Conservation (phyloP, 2,329 filamentous ascomycete genomes). For the Colletotrichum sp. region DNA sequence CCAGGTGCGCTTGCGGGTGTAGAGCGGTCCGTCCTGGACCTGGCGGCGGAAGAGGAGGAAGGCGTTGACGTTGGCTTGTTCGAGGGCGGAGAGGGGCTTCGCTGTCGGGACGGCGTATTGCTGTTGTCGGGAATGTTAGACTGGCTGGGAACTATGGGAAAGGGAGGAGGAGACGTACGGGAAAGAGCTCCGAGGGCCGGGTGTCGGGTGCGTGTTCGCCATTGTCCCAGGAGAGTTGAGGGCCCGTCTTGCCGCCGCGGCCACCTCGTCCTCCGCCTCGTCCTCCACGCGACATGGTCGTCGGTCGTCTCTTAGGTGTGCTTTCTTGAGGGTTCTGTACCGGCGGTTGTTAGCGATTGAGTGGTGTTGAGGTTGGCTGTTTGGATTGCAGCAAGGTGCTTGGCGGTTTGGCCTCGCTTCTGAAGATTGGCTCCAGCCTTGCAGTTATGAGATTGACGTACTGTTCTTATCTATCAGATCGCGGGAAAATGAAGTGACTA, state of each 20-base stretch:
- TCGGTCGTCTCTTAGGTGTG: neutral
- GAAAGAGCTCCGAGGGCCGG: constrained; percentile 64
- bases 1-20: constrained; percentile 53
- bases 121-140: constrained; percentile 32
- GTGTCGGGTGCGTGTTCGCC: constrained; percentile 57
- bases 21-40: constrained; percentile 59
- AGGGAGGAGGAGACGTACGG: constrained; percentile 40
- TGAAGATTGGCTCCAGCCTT: neutral
- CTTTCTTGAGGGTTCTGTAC: neutral
- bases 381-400: neutral
- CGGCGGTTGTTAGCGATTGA: neutral
- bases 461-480: neutral
- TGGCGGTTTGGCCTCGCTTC: neutral
- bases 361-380: neutral
- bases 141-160: neutral
- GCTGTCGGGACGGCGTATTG: constrained; percentile 55
- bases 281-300: constrained; percentile 53
- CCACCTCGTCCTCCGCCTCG: constrained; percentile 50
- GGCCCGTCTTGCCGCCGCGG: constrained; percentile 51
- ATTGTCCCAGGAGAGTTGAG: constrained; percentile 57
- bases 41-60: constrained; percentile 63
- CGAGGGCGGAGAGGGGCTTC: constrained; percentile 45
- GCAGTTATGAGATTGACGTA: neutral
- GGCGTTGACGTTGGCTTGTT: constrained; percentile 53
- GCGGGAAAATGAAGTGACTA: neutral